Base-by-base conservation (phyloP, 139 green algal genomes). In the Picochlorum sp. region DNA sequence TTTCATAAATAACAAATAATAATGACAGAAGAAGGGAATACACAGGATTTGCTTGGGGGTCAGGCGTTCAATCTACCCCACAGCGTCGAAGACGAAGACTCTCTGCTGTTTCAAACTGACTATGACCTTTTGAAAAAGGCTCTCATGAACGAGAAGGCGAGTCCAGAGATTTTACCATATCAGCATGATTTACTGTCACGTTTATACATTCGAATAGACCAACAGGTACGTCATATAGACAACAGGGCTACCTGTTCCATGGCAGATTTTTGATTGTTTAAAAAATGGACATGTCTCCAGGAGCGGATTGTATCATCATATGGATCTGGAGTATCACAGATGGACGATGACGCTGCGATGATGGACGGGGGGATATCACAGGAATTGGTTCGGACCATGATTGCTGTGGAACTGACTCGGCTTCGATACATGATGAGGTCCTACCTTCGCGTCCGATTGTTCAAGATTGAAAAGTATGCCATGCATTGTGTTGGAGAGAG, bases 161-260 rank as follows among this genome's bases (percentile, higher is more conserved):
- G 75, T 5, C 77, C 77, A 6, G 77, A 83, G 34, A 50, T 83
- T 20, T 60, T 83, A 38, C 57, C 57, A 13, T 82, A 72, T 59
- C 60, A 79, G 44, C 55, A 52, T 13, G 74, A 78, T 28, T 60
- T 83, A 11, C 41, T 83, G 2, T 13, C 50, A 2, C 62, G 68
- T 5, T 45, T 82, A 47, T 64, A 79, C 28, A 20, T 57, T 7
- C 63, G 70, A 59, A 45, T 82, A n/a, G 54, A 74, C n/a, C 61
- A 78, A 41, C 74, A 80, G 65, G 74, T 65, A 52, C 14, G 68
- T 49, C 51, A 1, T 30, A 30, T 6, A 28, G 24, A 30, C 28
- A 30, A 30, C 28, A 30, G 28, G 28, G 28, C 28, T 30, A 30
- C 28, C 28, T 30, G 28, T 30, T 30, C 28, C 28, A 7, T 1